Conservation (phyloP, 2,329 filamentous ascomycete species). For the Nemania serpens region DNA sequence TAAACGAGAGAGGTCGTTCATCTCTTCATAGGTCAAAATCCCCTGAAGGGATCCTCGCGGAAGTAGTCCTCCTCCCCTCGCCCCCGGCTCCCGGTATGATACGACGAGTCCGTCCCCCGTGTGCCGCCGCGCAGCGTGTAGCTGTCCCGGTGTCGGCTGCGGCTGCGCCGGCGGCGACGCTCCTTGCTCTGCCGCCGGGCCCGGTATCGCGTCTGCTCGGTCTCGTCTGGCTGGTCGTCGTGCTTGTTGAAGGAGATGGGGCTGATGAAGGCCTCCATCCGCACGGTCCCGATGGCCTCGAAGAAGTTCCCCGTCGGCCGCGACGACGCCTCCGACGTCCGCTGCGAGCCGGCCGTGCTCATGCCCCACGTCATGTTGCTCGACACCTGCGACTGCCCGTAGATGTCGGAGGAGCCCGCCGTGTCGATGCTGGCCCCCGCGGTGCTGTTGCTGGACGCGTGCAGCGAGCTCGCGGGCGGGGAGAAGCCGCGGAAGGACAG, state of each 20-base stretch:
- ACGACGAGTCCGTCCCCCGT: conserved; percentile 51
- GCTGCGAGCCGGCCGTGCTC: conserved; percentile 51
- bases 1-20: background rate
- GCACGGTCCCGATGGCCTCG: conserved; percentile 85
- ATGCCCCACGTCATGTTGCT: conserved; percentile 51
- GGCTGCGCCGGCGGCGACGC: conserved; percentile 55
- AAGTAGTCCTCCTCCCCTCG: conserved; percentile 61
- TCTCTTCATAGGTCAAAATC: conserved; percentile 53
- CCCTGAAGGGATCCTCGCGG: conserved; percentile 65
- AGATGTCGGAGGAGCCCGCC: conserved; percentile 64
- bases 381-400: conserved; percentile 56
- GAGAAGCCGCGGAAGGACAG: conserved; percentile 82
- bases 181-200: conserved; percentile 61
- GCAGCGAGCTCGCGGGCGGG: conserved; percentile 51
- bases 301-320: conserved; percentile 68
- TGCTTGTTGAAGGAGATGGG: conserved; percentile 58
- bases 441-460: conserved; percentile 60
- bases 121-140: conserved; percentile 44
- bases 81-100: conserved; percentile 49
- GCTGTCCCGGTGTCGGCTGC: conserved; percentile 59
- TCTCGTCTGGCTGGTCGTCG: conserved; percentile 53
- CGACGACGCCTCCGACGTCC: conserved; percentile 62
- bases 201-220: conserved; percentile 54
- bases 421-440: conserved; percentile 62
- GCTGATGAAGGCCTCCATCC: conserved; percentile 96